Base-by-base conservation (phyloP, 257 asterid genomes). In the Paulownia fortunei region DNA sequence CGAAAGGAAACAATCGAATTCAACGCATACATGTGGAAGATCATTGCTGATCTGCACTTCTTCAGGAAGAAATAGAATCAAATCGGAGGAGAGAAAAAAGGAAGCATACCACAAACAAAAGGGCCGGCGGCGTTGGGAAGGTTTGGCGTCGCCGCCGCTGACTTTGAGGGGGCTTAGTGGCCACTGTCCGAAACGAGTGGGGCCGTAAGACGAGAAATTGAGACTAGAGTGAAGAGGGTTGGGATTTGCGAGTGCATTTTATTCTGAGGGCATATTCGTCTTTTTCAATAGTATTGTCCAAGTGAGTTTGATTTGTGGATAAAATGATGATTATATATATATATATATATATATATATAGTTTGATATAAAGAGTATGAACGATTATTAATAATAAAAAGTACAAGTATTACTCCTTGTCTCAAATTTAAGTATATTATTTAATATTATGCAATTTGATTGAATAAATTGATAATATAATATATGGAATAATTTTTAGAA, bases 91-190 rank as follows among this genome's bases (percentile, higher is more conserved):
- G 64, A 73, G n/a, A 23, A 13, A 63, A 15, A 37, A 59, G 36
- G 11, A 49, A 34, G 8, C 78, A 5, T 67, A 83, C 80, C 78
- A 30, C 19, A 18, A 73, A 63, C 58, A 72, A 13, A 34, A 63
- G 78, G 76, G 21, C 49, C 83, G 83, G 81, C 81, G 81, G 86
- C 76, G 79, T 9, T 10, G 46, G 72, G 26, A 21, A 18, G 54
- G 46, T 64, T 36, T 49, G 82, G 86, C 86, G 84, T 79, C 82
- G 84, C 82, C 84, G 86, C 84, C 84, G 87, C 84, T 83, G 82
- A 80, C 82, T 80, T 80, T 27, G 76, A 81, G 72, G 79, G 36
- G 76, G 74, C 55, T 34, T 26, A 77, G 80, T 71, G 74, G 87
- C 87, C 82, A 83, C 66, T 80, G 84, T 79, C 79, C 76, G 86